Evolutionary conservation across 495 filamentous ascomycete genomes (phyloP).

Genomic region (Neurospora sp.): DNA sequence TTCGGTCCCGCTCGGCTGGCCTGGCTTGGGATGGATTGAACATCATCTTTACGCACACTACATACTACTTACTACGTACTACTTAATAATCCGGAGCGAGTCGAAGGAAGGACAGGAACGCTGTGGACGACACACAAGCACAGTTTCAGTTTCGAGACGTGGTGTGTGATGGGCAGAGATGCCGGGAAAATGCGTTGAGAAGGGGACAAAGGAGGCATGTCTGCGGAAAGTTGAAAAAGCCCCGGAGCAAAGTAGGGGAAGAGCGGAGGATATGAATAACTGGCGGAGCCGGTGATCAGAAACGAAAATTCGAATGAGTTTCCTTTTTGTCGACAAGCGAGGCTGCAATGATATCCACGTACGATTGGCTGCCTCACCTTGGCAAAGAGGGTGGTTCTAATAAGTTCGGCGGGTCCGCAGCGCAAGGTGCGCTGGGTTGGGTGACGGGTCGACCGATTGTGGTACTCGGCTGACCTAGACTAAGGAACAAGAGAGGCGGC

Average conservation of each 20-base stretch:
- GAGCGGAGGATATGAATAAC: neutral
- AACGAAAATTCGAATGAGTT: neutral
- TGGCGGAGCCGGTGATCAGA: neutral
- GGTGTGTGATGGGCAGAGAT: neutral
- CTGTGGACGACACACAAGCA: neutral
- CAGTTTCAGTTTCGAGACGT: neutral
- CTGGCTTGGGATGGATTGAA: neutral
- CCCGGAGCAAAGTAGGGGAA: neutral
- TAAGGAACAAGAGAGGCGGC: neutral
- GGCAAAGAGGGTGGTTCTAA: neutral
- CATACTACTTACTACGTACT: neutral
- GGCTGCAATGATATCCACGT: neutral
- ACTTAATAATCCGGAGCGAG: neutral
- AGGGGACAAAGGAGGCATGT: neutral
- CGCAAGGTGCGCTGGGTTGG: neutral
- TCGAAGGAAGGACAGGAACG: neutral
- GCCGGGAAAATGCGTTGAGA: neutral
- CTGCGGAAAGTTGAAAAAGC: neutral
- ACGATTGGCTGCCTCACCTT: neutral
- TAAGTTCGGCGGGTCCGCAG: neutral
- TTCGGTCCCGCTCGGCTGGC: neutral
- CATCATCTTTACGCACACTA: neutral
- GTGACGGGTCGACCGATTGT: neutral
- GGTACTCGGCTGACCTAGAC: neutral
- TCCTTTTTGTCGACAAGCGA: neutral